Conservation (phyloP, 1,284 basidiomycete genomes). For the Ceratobasidium sp. region DNA sequence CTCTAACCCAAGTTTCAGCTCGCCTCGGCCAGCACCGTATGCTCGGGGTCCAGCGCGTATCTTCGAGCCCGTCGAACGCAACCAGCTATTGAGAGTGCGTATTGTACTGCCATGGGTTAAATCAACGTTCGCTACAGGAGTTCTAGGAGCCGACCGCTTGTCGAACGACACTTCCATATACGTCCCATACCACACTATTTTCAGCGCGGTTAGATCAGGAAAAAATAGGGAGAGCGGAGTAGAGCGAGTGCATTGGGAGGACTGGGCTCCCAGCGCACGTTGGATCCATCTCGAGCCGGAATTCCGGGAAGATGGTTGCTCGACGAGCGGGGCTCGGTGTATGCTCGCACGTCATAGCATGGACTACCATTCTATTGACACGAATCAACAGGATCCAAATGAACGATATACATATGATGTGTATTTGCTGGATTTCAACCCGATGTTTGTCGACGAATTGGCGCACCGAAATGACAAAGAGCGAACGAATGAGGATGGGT, state of each 20-base stretch:
- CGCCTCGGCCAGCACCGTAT: neutral
- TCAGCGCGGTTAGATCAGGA: neutral
- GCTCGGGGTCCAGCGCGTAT: neutral
- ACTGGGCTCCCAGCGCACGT: neutral
- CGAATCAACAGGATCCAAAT: neutral
- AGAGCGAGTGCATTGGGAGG: neutral
- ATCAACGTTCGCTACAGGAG: neutral
- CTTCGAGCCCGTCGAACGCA: neutral
- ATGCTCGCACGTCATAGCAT: neutral
- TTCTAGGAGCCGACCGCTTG: neutral
- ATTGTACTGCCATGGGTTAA: neutral
- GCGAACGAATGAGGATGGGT: neutral
- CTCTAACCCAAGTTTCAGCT: neutral
- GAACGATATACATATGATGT: neutral
- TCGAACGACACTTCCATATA: neutral
- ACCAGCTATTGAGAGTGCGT: neutral
- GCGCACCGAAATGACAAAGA: neutral
- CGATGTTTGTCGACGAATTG: neutral
- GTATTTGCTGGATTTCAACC: neutral
- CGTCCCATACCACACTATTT: neutral
- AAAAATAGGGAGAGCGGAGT: too few species aligned
- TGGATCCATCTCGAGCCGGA: neutral
- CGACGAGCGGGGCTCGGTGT: neutral
- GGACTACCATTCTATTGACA: neutral
- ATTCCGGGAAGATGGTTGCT: neutral